phyloP scores from a whole-genome alignment of 495 filamentous ascomycete genomes.

The Pyronema domesticum region DNA sequence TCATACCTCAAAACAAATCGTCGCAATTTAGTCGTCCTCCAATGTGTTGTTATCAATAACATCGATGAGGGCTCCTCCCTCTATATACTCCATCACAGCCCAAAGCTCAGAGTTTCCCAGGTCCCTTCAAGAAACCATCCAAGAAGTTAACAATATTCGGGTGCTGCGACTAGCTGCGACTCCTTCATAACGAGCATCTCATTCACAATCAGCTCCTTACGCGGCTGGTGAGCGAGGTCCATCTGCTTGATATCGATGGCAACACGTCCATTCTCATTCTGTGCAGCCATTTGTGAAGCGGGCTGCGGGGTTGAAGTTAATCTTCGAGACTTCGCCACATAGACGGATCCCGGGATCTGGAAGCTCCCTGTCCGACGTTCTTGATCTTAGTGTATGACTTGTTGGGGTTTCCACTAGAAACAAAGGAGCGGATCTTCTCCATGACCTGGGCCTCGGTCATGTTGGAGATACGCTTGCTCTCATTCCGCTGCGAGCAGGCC shows the following conservation, averaged over 20 bases:
- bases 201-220: constrained; percentile 97
- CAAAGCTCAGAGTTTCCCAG: constrained; percentile 90
- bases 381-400: constrained; percentile 93
- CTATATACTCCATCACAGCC: constrained; percentile 99
- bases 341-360: constrained; percentile 71
- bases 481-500: constrained; percentile 44
- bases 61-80: constrained; percentile 91
- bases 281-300: constrained; percentile 20
- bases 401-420: constrained; percentile 81
- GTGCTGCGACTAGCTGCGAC: constrained; percentile 62
- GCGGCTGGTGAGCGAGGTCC: constrained; percentile 90
- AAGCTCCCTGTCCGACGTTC: constrained; percentile 97
- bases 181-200: constrained; percentile 99
- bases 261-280: constrained; percentile 39
- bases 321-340: constrained; percentile 84
- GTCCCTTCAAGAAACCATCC: constrained; percentile 86
- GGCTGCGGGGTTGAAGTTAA: constrained; percentile 46
- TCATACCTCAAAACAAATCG: constrained; percentile 83
- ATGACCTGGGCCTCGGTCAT: constrained; percentile 97
- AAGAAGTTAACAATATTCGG: constrained; percentile 98
- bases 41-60: constrained; percentile 96
- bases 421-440: constrained; percentile 78
- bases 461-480: constrained; percentile 82
- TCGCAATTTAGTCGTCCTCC: constrained; percentile 89
- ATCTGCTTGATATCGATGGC: constrained; percentile 99